Evolutionary conservation across 2,329 filamentous ascomycete genomes (phyloP), one percentile per base, ranked within the genome.

Genomic region (Neodidymelliopsis sp.): DNA sequence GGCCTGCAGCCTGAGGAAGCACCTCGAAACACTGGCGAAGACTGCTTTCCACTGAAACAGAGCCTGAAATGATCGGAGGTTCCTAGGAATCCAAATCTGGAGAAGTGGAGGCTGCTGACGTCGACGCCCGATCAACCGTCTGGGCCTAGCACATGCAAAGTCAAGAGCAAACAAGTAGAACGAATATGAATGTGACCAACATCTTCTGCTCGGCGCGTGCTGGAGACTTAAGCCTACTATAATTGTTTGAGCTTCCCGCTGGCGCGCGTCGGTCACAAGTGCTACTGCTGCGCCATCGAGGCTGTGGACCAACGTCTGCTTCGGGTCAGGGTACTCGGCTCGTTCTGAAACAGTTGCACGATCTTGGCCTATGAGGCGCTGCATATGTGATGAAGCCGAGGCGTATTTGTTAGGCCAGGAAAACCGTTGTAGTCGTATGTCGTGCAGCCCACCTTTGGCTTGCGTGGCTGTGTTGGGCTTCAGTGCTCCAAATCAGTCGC

Each of bases 1-100:
- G 34, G 34, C 35, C 38, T 40, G 53, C 35, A 54, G 25, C 30
- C 33, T 29, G 34, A 47, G 39, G 33, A 47, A 57, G 47, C 44
- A 40, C 40, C 20, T 45, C 51, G 54, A 53, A 57, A 51, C 50
- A 54, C 49, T 37, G 37, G 50, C 45, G 45, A 38, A 41, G 47
- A 51, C 53, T 53, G 57, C 58, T 62, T 56, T 51, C 54, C 54
- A 41, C 47, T 60, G 60, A 63, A 58, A 66, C 57, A 60, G 49
- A 47, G 36, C 50, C 44, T 58, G 54, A 40, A 49, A 46, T 46
- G 53, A 40, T 52, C 49, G 41, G 40, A 49, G 47, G 41, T 27
- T 39, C 51, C 49, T 38, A 50, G 47, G 49, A 42, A 47, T 41
- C 41, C 48, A 38, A 42, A 43, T 24, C 37, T 50, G 54, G 53